Conservation (phyloP, 768 basidiomycete species). For the Tylopilus sp. region DNA sequence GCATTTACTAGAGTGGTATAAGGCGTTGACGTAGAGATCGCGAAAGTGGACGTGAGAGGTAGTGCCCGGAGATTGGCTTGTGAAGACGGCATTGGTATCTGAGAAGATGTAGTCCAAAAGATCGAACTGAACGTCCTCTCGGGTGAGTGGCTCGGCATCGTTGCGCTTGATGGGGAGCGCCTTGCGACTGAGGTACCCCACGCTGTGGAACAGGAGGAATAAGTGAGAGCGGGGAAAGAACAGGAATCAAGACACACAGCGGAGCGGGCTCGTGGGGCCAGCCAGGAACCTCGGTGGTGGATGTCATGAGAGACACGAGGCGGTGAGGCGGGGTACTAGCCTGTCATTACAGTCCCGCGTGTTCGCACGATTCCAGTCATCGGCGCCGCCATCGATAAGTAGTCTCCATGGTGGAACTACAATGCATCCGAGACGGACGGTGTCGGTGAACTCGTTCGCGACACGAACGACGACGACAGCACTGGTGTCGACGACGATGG, state of each 20-base stretch:
- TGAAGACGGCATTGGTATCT: slow-evolving; percentile 66
- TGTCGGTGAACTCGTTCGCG: slow-evolving; percentile 2
- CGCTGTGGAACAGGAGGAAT: slow-evolving; percentile 31
- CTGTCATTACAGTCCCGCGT: slow-evolving; percentile 18
- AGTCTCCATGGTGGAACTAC: slow-evolving; percentile 2
- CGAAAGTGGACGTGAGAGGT: slow-evolving; percentile 64
- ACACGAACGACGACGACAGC: slow-evolving; percentile 5
- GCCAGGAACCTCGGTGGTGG: slow-evolving; percentile 36
- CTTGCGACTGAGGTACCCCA: slow-evolving; percentile 56
- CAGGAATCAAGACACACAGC: slow-evolving; percentile 40
- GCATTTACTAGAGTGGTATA: slow-evolving; percentile 78
- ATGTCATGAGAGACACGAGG: slow-evolving; percentile 44
- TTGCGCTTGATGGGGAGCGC: slow-evolving; percentile 77
- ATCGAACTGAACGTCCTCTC: slow-evolving; percentile 85
- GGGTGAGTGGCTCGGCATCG: slow-evolving; percentile 79
- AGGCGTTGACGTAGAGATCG: slow-evolving; percentile 78
- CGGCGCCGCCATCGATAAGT: slow-evolving; percentile 11
- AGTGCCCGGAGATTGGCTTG: slow-evolving; percentile 52
- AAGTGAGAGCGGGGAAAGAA: slow-evolving; percentile 11
- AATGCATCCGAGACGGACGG: not conserved
- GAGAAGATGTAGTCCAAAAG: slow-evolving; percentile 77
- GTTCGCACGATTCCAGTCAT: slow-evolving; percentile 29
- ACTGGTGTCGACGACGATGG: slow-evolving; percentile 5
- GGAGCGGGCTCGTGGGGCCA: slow-evolving; percentile 52
- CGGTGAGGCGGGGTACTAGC: slow-evolving; percentile 29